Base-by-base conservation (phyloP, 176 grass and related monocot species). In the Zea luxurians region DNA sequence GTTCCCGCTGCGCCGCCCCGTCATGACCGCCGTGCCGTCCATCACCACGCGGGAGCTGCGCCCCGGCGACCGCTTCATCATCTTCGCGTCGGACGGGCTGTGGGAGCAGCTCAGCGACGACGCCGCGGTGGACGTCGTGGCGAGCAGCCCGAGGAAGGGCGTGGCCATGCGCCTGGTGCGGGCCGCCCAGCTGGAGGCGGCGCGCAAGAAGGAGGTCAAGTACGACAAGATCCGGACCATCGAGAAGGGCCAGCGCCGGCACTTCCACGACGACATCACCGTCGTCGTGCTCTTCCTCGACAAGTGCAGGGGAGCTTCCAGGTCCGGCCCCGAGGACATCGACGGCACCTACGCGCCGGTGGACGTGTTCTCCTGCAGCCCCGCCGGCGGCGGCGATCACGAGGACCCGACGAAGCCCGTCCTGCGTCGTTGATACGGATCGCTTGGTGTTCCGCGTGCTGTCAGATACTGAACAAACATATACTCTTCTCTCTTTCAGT, bases 51-150 rank as follows among this genome's bases (percentile, higher is more conserved):
- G 66, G 16, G 4, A 66, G 66, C 75, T 92, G 4, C 79, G 78
- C 6, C 83, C 59, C 0, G 72, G 81, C 0, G 90, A 92, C 83
- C 66, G 79, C 17, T 92, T 89, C 79, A 7, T 92, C 38, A 78
- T 92, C 73, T 89, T 89, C 73, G 90, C 90, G 42, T 84, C 90
- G 0, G 90, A 92, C 74, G 90, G 90, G 18, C 83, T 89, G 52
- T 92, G 90, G 90, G 90, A 92, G 76, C 90, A 92, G 73, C 83
- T 92, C 61, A 81, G 66, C 37, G 90, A 92, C 83, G 80, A 84
- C 16, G 80, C 64, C 7, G 90, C 90, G 0, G 90, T 89, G 7
- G 60, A 10, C 40, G 70, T 92, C 34, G 90, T 92, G 46, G 47
- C 81, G 15, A 9, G 43, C 4, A 74, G 81, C 76, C 80, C 90